These are phyloP conservation scores for Ceratobasidium papillatum DNA, from an alignment of 1,284 basidiomycete species.

Conservation along the genomic window DNA sequence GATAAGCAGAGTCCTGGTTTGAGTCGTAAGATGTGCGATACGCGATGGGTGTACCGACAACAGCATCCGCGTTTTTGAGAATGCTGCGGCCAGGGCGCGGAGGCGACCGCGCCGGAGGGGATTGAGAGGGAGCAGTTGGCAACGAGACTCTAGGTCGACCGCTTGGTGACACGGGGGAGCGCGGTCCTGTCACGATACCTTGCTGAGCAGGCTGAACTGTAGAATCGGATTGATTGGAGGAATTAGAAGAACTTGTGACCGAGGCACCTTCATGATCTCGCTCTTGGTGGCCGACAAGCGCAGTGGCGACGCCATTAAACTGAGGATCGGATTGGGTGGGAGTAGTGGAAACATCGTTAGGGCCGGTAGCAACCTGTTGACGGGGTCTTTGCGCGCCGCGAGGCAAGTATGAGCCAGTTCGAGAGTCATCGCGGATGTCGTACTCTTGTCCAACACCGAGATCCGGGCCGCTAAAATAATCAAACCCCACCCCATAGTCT, in stretches of 20 bases:
- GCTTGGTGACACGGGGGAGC: constrained; percentile 9
- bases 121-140: constrained; percentile 20
- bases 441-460: constrained; percentile 46
- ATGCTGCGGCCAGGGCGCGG: constrained; percentile 38
- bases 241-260: constrained; percentile 21
- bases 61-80: constrained; percentile 27
- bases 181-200: background rate
- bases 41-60: constrained; percentile 6
- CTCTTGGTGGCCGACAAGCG: background rate
- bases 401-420: constrained; percentile 8
- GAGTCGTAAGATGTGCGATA: constrained; percentile 23
- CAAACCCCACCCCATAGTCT: constrained; percentile 53
- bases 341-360: constrained; percentile 4
- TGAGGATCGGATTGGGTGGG: constrained; percentile 13
- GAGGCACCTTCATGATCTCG: constrained; percentile 6
- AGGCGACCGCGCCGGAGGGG: constrained; percentile 33
- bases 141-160: constrained; percentile 10
- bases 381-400: constrained; percentile 2
- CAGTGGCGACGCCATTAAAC: background rate
- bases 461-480: constrained; percentile 59
- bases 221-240: constrained; percentile 23
- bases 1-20: constrained; percentile 22
- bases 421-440: background rate
- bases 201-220: constrained; percentile 8
- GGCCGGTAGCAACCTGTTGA: background rate